These are phyloP conservation scores for Venturia effusa DNA, from an alignment of 2,329 filamentous ascomycete genomes.

Conservation along the genomic window DNA sequence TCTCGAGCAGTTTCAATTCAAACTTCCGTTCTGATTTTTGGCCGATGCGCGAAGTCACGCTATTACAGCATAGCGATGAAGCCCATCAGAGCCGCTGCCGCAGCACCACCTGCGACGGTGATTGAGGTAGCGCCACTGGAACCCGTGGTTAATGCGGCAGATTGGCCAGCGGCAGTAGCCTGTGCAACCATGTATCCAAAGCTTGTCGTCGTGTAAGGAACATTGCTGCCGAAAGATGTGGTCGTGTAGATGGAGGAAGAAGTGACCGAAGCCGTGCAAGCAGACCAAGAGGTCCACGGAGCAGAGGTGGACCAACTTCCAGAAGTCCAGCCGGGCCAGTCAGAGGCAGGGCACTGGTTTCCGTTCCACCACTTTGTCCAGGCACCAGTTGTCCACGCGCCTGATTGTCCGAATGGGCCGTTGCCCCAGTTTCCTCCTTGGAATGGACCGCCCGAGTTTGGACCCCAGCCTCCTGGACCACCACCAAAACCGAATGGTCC, in stretches of 20 bases:
- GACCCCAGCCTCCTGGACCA: conserved; percentile 9
- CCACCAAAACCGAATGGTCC: conserved; percentile 6
- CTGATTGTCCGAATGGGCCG: conserved; percentile 8
- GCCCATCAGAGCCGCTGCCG: conserved; percentile 1
- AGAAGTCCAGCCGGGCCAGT: conserved; percentile 13
- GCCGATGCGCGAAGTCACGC: background rate
- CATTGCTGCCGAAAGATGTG: background rate
- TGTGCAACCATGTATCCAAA: conserved; percentile 12
- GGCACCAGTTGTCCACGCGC: conserved; percentile 12
- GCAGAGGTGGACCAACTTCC: conserved; percentile 12
- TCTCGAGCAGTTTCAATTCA: background rate
- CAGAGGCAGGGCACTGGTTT: conserved; percentile 9
- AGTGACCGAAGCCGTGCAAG: conserved; percentile 11
- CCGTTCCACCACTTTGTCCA: conserved; percentile 12
- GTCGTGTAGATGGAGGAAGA: conserved; percentile 12
- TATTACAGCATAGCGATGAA: background rate
- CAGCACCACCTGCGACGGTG: conserved; percentile 6
- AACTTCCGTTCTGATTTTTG: background rate
- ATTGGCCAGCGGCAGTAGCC: background rate
- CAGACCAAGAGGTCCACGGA: conserved; percentile 13
- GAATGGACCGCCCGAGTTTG: conserved; percentile 4
- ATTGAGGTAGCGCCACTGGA: background rate
- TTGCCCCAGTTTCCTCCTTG: background rate
- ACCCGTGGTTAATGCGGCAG: background rate
- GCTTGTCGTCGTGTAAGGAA: conserved; percentile 9